These are phyloP conservation scores for Aspergillus steynii DNA, from an alignment of 495 filamentous ascomycete genomes.

Conservation along the genomic window DNA sequence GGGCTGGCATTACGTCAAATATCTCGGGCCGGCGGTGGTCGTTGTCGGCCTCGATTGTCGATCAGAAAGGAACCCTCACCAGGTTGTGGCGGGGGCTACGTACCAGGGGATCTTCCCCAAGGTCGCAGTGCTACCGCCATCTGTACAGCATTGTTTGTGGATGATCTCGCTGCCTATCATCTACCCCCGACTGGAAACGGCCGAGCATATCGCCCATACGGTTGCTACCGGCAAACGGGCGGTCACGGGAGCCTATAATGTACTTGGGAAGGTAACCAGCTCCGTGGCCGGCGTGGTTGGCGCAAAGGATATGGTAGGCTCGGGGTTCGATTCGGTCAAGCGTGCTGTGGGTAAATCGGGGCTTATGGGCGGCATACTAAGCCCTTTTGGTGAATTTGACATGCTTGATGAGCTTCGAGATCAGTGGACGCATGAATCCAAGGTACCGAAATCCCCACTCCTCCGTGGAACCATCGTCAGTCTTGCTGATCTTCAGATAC, in stretches of 20 bases:
- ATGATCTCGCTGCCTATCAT: conserved; percentile 89
- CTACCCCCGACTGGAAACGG: conserved; percentile 87
- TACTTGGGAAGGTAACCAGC: conserved; percentile 89
- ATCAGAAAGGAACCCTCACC: conserved; percentile 83
- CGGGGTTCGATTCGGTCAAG: conserved; percentile 92
- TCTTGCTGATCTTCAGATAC: neutral
- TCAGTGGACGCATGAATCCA: conserved; percentile 97
- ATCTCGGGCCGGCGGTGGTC: conserved; percentile 85
- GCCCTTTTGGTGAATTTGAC: conserved; percentile 96
- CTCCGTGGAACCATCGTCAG: neutral
- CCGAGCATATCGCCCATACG: conserved; percentile 84
- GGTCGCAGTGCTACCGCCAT: conserved; percentile 84
- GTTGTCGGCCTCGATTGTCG: conserved; percentile 88
- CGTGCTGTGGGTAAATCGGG: conserved; percentile 93
- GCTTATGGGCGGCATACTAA: conserved; percentile 90
- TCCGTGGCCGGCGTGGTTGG: conserved; percentile 93
- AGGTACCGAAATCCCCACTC: conserved; percentile 48
- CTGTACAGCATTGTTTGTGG: conserved; percentile 94
- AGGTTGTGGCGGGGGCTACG: conserved; percentile 93
- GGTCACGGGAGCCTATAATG: conserved; percentile 91
- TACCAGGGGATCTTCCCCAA: conserved; percentile 98
- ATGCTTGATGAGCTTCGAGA: conserved; percentile 91
- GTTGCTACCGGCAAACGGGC: conserved; percentile 95
- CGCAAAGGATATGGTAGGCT: conserved; percentile 85
- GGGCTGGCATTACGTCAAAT: conserved; percentile 98